Evolutionary conservation across 148 eudicot genomes (phyloP), one percentile per base, ranked within the genome.

Genomic region (Dianthus caryophyllus): DNA sequence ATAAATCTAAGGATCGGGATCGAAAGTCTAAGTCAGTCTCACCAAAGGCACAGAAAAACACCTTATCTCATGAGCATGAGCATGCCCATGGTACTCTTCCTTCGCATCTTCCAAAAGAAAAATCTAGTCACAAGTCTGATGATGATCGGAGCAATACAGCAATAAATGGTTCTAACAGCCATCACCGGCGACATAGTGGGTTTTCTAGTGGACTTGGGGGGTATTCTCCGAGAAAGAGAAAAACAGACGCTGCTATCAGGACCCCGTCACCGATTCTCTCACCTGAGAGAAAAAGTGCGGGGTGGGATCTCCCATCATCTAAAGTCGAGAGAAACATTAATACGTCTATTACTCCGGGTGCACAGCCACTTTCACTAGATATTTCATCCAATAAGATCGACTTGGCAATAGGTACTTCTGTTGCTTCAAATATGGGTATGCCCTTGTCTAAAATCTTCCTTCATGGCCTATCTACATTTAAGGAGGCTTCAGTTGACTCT

Each of bases 161-260:
- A 13, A 67, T 38, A 64, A 87, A 86, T 80, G 88, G 90, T 69
- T 83, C 81, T n/a, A 76, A 64, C 77, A 66, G 78, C 68, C 85
- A 81, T 30, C 76, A 81, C 59, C 78, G 79, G 25, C 78, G 86
- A 70, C 82, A 83, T 80, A 81, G 69, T 56, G 85, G 64, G 49
- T 76, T 80, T 60, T 67, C 92, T 60, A 90, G 92, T 78, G 84
- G 91, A 67, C 90, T 90, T 75, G 97, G 98, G 43, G 97, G 98
- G 16, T 94, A 94, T 77, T 94, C 98, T 10, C 98, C 98, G 26
- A 86, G 98, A 73, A 94, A 94, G 82, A 86, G 98, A 72, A 90
- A 80, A 84, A 79, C 84, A 30, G 90, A 86, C 47, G 88, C 88
- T 79, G 97, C 88, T 70, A 81, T 82, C 68, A 86, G 76, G 69